Evolutionary conservation across 768 basidiomycete species (phyloP).

Genomic region (Rickenella mellea): DNA sequence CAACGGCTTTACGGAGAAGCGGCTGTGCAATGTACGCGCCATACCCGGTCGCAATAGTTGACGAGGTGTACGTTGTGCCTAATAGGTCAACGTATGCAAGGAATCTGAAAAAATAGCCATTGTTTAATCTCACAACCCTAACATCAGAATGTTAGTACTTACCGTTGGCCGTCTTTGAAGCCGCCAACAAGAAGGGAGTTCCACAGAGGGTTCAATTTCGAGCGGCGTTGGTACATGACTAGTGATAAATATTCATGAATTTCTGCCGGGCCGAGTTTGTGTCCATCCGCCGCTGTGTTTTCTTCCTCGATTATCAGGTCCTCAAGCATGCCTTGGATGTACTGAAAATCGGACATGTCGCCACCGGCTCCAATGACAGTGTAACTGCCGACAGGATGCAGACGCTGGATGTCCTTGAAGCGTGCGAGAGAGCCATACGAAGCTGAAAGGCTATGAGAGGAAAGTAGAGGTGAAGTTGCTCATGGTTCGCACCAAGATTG

Average conservation of each 20-base stretch:
- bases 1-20: slow-evolving; percentile 82
- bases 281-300: slow-evolving; percentile 72
- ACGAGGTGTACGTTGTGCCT: slow-evolving; percentile 91
- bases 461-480: not conserved
- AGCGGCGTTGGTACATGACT: slow-evolving; percentile 82
- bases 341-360: slow-evolving; percentile 97
- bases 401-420: slow-evolving; percentile 88
- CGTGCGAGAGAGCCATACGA: slow-evolving; percentile 97
- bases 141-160: slow-evolving; percentile 9
- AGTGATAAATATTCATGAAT: slow-evolving; percentile 89
- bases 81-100: slow-evolving; percentile 89
- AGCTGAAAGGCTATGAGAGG: slow-evolving; percentile 34
- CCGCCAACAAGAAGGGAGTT: slow-evolving; percentile 92
- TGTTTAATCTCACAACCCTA: not conserved
- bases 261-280: slow-evolving; percentile 75
- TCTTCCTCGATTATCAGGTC: slow-evolving; percentile 63
- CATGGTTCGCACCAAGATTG: slow-evolving; percentile 65
- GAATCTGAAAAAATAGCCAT: slow-evolving; percentile 47
- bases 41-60: slow-evolving; percentile 92
- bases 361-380: slow-evolving; percentile 90
- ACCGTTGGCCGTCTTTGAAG: slow-evolving; percentile 77
- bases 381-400: slow-evolving; percentile 73
- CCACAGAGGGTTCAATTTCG: slow-evolving; percentile 92
- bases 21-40: slow-evolving; percentile 92
- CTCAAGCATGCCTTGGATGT: slow-evolving; percentile 75